These are phyloP conservation scores for Pseudohalonectria lignicola DNA, from an alignment of 2,329 filamentous ascomycete genomes.

Conservation along the genomic window DNA sequence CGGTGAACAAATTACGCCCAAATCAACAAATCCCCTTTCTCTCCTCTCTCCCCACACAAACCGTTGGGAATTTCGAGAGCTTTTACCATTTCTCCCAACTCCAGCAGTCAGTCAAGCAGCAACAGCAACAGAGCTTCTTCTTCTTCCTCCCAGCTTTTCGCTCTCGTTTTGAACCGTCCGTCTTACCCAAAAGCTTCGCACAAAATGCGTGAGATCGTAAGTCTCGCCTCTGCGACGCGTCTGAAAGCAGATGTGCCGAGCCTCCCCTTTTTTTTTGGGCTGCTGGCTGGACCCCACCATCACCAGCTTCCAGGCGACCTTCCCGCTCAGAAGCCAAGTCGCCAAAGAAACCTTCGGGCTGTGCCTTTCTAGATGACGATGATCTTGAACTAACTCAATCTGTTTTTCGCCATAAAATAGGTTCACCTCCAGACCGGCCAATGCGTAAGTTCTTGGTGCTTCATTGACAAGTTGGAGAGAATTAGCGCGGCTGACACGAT, in stretches of 20 bases:
- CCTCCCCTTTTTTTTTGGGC: constrained; percentile 6
- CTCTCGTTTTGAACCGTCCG: not conserved
- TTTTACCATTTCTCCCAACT: not conserved
- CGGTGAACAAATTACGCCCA: constrained; percentile 2
- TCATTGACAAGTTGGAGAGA: constrained; percentile 3
- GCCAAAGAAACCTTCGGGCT: too few species aligned
- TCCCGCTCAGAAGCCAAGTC: not conserved
- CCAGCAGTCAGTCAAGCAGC: constrained; percentile 5
- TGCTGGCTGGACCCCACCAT: constrained; percentile 17
- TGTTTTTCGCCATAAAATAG: constrained; percentile 44
- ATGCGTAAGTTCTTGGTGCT: constrained; percentile 58
- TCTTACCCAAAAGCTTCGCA: constrained; percentile 13
- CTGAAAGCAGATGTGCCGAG: constrained; percentile 4
- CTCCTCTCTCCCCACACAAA: constrained; percentile 1
- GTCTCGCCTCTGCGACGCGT: constrained; percentile 24
- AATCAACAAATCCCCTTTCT: constrained; percentile 3
- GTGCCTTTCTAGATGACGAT: constrained; percentile 42
- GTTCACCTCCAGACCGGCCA: constrained; percentile 99
- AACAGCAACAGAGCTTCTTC: constrained; percentile 30
- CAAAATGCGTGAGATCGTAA: constrained; percentile 68
- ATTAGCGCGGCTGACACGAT: constrained; percentile 21
- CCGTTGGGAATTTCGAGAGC: too few species aligned
- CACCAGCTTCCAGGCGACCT: not conserved
- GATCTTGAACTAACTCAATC: constrained; percentile 1
- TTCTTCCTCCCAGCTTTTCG: constrained; percentile 9